phyloP scores from a whole-genome alignment of 306 rosid genomes.

The Acacia melanoxylon region DNA sequence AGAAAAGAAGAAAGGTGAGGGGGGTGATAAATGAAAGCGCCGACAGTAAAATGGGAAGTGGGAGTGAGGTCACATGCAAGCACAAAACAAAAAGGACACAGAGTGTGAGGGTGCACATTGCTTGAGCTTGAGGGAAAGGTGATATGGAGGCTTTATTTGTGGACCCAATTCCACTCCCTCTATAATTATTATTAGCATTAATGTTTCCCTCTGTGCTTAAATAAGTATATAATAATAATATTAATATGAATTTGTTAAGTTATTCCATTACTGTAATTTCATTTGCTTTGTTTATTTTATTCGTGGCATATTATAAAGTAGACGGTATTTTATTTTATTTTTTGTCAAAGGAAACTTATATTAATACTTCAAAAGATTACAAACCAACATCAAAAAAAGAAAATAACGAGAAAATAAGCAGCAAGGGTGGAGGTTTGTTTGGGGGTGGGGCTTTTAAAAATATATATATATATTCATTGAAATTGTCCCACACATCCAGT shows the following conservation, averaged over 20 bases:
- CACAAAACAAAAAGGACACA: background rate
- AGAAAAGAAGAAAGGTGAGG: background rate
- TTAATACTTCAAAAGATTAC: no score
- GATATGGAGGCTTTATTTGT: background rate
- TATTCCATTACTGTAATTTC: background rate
- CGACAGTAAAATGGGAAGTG: background rate
- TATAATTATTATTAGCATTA: background rate
- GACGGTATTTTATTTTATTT: no score
- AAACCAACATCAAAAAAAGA: no score
- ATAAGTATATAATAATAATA: background rate
- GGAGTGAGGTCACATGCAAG: background rate
- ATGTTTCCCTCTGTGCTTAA: background rate
- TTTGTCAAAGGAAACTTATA: no score
- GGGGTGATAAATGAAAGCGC: background rate
- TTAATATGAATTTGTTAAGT: background rate
- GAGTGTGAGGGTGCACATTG: background rate
- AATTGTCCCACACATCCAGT: no score
- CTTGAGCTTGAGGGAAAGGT: conserved; percentile 5
- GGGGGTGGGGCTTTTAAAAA: no score
- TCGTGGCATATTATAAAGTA: no score
- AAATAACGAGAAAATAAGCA: no score
- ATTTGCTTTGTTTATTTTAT: background rate
- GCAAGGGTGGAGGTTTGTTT: no score
- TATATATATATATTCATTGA: no score
- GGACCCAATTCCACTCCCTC: background rate